A percentile compares a stretch with the other conserved stretches of the same genome.
Conservation (phyloP, 1,284 basidiomycete species). For the Retiboletus fuscus region DNA sequence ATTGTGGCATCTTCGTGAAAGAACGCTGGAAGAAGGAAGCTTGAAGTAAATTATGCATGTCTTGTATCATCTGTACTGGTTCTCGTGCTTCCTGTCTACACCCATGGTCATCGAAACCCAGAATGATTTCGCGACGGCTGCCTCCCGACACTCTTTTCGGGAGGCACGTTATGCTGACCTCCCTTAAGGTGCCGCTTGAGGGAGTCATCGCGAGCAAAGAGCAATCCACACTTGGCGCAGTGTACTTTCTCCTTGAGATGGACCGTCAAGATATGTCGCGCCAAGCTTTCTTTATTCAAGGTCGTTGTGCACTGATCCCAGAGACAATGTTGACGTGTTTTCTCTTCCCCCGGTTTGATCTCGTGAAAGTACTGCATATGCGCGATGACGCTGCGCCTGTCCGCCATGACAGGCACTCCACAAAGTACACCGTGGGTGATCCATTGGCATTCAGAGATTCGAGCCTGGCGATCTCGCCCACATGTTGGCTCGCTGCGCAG, state of each 20-base stretch:
- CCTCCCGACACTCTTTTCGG: neutral
- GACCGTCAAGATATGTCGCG: slow-evolving; percentile 39
- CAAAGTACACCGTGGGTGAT: slow-evolving; percentile 17
- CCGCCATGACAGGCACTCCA: slow-evolving; percentile 1
- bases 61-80: neutral
- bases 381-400: slow-evolving; percentile 33
- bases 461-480: neutral
- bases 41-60: neutral
- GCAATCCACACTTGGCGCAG: slow-evolving; percentile 24
- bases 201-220: slow-evolving; percentile 46
- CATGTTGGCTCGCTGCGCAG: neutral
- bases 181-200: slow-evolving; percentile 41
- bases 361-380: slow-evolving; percentile 35
- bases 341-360: slow-evolving; percentile 39
- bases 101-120: neutral
- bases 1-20: neutral
- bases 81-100: neutral
- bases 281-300: slow-evolving; percentile 44
- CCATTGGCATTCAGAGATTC: slow-evolving; percentile 32
- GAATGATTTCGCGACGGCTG: neutral
- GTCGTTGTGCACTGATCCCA: slow-evolving; percentile 32
- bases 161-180: slow-evolving; percentile 21
- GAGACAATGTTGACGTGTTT: slow-evolving; percentile 28
- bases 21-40: neutral
- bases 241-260: slow-evolving; percentile 33